phyloP scores from a whole-genome alignment of 2,329 filamentous ascomycete species.

The Pyrenochaeta sp. region DNA sequence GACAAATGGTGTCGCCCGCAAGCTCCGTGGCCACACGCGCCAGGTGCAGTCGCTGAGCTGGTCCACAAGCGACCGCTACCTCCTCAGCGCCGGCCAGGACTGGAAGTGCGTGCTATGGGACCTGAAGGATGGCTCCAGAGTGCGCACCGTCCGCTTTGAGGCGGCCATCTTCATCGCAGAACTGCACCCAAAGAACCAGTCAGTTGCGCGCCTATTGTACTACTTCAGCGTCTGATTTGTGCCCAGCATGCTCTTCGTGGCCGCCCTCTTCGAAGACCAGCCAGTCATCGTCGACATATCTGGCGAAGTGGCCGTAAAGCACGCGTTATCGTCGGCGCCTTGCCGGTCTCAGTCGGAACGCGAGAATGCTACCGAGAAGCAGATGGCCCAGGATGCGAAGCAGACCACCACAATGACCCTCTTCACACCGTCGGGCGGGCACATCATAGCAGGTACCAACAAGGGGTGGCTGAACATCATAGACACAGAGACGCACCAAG shows the following conservation, averaged over 20 bases:
- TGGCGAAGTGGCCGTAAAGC: slow-evolving; percentile 73
- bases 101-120: slow-evolving; percentile 99
- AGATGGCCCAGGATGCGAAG: slow-evolving; percentile 89
- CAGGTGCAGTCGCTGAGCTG: slow-evolving; percentile 96
- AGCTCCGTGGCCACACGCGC: slow-evolving; percentile 89
- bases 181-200: slow-evolving; percentile 91
- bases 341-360: slow-evolving; percentile 75
- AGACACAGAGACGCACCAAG: slow-evolving; percentile 78
- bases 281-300: slow-evolving; percentile 86
- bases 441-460: slow-evolving; percentile 91
- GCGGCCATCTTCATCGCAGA: slow-evolving; percentile 96
- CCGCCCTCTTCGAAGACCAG: slow-evolving; percentile 91
- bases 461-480: slow-evolving; percentile 98
- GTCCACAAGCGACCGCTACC: slow-evolving; percentile 89
- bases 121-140: slow-evolving; percentile 73
- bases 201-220: slow-evolving; percentile 40
- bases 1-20: slow-evolving; percentile 94
- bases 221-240: slow-evolving; percentile 10
- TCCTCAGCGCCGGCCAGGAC: slow-evolving; percentile 92
- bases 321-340: slow-evolving; percentile 81
- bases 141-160: slow-evolving; percentile 88
- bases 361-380: slow-evolving; percentile 81
- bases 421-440: slow-evolving; percentile 84
- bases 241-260: slow-evolving; percentile 79
- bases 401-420: slow-evolving; percentile 93